phyloP scores from a whole-genome alignment of 441 rosid species.

The Bocquillonia castaneifolia region DNA sequence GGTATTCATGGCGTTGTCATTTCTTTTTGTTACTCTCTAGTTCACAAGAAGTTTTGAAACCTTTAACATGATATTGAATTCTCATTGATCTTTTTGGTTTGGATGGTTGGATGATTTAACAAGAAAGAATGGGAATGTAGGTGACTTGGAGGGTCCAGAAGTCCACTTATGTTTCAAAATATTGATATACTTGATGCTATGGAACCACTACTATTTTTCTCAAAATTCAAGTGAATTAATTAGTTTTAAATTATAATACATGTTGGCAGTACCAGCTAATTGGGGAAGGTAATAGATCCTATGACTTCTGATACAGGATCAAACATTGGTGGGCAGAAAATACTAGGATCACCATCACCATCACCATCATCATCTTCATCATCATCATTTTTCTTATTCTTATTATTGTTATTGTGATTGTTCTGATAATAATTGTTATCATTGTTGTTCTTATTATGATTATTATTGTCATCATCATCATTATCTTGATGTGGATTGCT shows the following conservation, averaged over 20 bases:
- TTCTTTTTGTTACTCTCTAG: background rate
- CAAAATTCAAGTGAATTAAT: background rate
- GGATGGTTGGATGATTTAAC: background rate
- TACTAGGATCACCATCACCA: too few species aligned
- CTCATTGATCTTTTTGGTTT: too few species aligned
- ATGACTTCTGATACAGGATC: background rate
- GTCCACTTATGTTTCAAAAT: background rate
- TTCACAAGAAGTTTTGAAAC: background rate
- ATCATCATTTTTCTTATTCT: too few species aligned
- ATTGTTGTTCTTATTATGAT: too few species aligned
- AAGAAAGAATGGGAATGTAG: background rate
- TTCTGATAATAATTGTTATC: too few species aligned
- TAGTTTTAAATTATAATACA: background rate
- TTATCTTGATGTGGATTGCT: background rate
- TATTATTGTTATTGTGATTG: too few species aligned
- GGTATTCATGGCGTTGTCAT: constrained; percentile 27
- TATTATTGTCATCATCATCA: too few species aligned
- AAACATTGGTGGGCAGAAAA: background rate
- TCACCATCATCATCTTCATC: too few species aligned
- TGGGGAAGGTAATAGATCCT: background rate
- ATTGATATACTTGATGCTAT: too few species aligned
- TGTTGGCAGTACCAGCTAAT: background rate
- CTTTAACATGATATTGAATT: background rate
- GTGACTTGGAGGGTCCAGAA: background rate
- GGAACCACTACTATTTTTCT: background rate